Evolutionary conservation across 2,329 filamentous ascomycete species (phyloP), one percentile per base, ranked within the genome.

Genomic region (Remersonia thermophila): DNA sequence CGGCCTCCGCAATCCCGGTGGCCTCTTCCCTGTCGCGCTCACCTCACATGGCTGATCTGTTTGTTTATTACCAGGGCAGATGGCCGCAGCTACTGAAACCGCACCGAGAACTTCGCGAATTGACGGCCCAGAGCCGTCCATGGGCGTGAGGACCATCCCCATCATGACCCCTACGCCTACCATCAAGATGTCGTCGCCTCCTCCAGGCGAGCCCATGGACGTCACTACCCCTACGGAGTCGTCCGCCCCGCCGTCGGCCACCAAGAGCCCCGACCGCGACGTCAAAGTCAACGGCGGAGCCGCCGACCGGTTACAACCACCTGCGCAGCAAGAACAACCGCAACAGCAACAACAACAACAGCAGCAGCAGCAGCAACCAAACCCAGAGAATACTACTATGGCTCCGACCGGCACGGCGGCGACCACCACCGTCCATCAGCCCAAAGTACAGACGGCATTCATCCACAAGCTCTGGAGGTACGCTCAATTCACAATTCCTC

Each of bases 391-490:
- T 34, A 59, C 57, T 29, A 71, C 72, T 67, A 59, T 67, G 25
- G 66, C 68, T 16, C 59, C 67, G 25, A 66, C 68, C 15, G 68
- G 67, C 12, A 60, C 65, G 3, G 61, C 67, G n/a, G 77, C 79
- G 14, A 77, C 78, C 1, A 76, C 81, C 4, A 80, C 80, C 32
- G 80, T 87, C 35, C 85, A 93, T 55, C 87, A 94, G 55, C 87
- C 91, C 41, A 98, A 98, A 62, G 86, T 96, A 12, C 91, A 98
- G 63, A 96, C 91, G 9, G 91, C 91, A 15, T 98, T 98, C 54
- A 96, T 98, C 47, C 91, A 98, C 60, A 98, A 98, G 61, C 74
- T 98, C 26, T 98, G 96, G 69, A 95, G 93, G 87, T 95, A 54
- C 80, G 48, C 33, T 80, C 39, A 27, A 27, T 39, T 37, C 23